Base-by-base conservation (phyloP, 129 eudicot genomes). In the Glebionis coronaria region DNA sequence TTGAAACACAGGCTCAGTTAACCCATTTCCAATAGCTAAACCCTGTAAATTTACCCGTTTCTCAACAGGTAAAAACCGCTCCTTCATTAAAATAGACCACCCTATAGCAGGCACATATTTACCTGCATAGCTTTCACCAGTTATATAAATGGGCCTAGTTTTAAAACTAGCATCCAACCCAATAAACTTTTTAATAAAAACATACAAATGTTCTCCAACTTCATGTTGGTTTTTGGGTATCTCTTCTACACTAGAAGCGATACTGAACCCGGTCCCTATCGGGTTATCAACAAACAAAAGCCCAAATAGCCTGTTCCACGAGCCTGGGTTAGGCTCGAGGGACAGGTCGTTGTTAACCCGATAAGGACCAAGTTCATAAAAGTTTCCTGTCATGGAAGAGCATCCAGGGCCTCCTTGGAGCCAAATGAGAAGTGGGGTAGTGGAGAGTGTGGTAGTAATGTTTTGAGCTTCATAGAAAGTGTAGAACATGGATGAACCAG, bases 391-490 rank as follows among this genome's bases (percentile, higher is more conserved):
- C 95, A 86, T 82, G 73, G 99, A 89, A 5, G 99, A 89, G 81
- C 97, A 94, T 2, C 95, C 97, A 7, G 99, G 99, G 20, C 97
- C 97, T 9, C 97, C 97, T 78, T 89, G 97, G 23, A 94, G 97
- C 97, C 99, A 94, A 25, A 94, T 82, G 74, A 94, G 70, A 21
- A 93, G 70, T 70, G 97, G 99, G 79, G 90, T 82, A 46, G 84
- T 56, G 15, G 88, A 78, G 35, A 81, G 50, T 0, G 86, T 20
- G 6, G 82, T 67, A 38, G 18, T 21, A 7, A 9, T 61, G 10
- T 62, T 62, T 73, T 80, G 91, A 16, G 97, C 90, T 83, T 94
- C 99, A 44, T 93, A 88, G 79, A 76, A 94, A 29, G 95, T 54
- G 73, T 89, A 89, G 73, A 86, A 94, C 15, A 94, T 89, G 90